These are phyloP conservation scores for Xylariaceae sp. DNA, from an alignment of 2,329 filamentous ascomycete genomes.

Conservation along the genomic window DNA sequence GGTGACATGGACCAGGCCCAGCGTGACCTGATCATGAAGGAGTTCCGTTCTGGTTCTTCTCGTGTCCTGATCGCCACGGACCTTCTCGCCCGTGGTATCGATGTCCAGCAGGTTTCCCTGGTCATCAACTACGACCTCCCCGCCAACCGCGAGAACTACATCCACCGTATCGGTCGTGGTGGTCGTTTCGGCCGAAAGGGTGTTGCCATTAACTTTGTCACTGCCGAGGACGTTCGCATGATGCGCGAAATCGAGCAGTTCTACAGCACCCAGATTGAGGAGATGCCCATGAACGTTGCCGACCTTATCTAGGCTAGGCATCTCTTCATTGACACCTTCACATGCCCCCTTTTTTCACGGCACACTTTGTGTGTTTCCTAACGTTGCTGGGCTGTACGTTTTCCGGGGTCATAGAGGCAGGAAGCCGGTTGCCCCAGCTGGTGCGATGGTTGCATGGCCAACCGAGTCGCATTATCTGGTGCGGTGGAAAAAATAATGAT, in stretches of 20 bases:
- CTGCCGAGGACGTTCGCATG: conserved; percentile 97
- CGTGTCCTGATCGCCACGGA: conserved; percentile 98
- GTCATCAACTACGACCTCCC: conserved; percentile 99
- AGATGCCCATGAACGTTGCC: conserved; percentile 97
- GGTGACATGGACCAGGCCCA: conserved; percentile 98
- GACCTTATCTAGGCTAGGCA: conserved; percentile 59
- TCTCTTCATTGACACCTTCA: background rate
- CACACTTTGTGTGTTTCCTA: conserved; percentile 25
- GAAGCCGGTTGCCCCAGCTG: conserved; percentile 11
- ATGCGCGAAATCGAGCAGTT: conserved; percentile 99
- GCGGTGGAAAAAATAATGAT: conserved; percentile 30
- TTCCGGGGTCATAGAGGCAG: conserved; percentile 23
- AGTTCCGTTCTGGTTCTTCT: conserved; percentile 97
- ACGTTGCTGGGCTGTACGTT: conserved; percentile 24
- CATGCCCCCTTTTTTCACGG: conserved; percentile 23
- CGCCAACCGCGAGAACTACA: conserved; percentile 99
- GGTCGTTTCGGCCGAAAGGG: conserved; percentile 99
- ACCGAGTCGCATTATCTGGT: conserved; percentile 18
- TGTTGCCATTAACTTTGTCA: conserved; percentile 99
- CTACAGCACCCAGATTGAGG: conserved; percentile 99
- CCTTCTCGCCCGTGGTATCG: conserved; percentile 97
- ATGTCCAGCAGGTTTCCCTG: conserved; percentile 98
- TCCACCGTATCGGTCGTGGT: conserved; percentile 98
- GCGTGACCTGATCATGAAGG: conserved; percentile 99
- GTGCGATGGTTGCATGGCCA: conserved; percentile 19